Percentiles rank a stretch among this genome's conserved stretches.
Conservation (phyloP, 352 stramenopile genomes). For the Phytophthora cryptogea region DNA sequence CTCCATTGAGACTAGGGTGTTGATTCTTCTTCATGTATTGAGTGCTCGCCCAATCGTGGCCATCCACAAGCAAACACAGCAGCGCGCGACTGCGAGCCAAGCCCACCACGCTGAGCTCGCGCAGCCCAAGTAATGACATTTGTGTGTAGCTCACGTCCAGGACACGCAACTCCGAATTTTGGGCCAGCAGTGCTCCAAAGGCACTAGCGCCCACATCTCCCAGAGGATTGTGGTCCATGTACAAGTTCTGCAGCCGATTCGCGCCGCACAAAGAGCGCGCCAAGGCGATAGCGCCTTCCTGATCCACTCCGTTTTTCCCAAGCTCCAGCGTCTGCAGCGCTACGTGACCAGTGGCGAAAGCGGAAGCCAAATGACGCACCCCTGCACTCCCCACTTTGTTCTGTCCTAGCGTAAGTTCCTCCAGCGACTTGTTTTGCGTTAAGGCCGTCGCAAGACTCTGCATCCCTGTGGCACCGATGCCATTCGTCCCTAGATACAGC, state of each 20-base stretch:
- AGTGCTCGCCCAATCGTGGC: constrained; percentile 84
- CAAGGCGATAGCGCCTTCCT: constrained; percentile 69
- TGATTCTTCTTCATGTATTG: constrained; percentile 84
- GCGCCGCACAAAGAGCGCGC: constrained; percentile 63
- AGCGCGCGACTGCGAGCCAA: constrained; percentile 65
- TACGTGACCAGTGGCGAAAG: constrained; percentile 59
- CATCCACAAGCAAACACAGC: constrained; percentile 75
- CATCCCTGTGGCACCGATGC: constrained; percentile 72
- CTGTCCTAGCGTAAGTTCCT: constrained; percentile 79
- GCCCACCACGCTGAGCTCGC: constrained; percentile 66
- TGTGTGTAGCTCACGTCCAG: constrained; percentile 84
- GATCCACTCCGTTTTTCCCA: constrained; percentile 76
- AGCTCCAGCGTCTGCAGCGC: constrained; percentile 74
- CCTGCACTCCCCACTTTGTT: constrained; percentile 74
- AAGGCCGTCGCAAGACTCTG: constrained; percentile 59
- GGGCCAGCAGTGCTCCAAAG: constrained; percentile 69
- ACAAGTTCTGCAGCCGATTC: constrained; percentile 74
- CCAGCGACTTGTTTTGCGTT: constrained; percentile 55
- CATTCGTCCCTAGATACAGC: constrained; percentile 84
- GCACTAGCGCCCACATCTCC: constrained; percentile 70
- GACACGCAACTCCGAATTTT: constrained; percentile 74
- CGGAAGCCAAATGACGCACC: constrained; percentile 57
- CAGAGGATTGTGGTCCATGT: constrained; percentile 88
- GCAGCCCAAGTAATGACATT: constrained; percentile 76
- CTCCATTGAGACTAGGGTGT: constrained; percentile 51